Conservation (phyloP, 2,329 filamentous ascomycete genomes). For the Ophiocordyceps robertsii region DNA sequence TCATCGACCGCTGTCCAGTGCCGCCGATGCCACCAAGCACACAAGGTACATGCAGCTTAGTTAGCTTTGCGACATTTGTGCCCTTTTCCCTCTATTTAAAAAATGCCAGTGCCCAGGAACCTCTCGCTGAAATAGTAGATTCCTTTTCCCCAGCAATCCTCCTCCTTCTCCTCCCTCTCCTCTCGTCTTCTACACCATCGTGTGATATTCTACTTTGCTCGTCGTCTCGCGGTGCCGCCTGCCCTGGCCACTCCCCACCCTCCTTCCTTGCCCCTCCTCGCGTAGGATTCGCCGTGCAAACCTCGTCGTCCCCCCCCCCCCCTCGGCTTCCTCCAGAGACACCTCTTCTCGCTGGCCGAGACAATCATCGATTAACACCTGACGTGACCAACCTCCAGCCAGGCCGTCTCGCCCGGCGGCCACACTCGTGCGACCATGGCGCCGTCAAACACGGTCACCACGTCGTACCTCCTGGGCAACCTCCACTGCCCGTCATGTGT, state of each 20-base stretch:
- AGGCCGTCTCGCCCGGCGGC: not conserved
- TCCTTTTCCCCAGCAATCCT: not conserved
- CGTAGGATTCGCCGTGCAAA: too few relatives aligned
- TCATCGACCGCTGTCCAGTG: too few relatives aligned
- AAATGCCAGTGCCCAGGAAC: not conserved
- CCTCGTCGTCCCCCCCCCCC: not conserved
- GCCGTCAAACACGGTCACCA: slow-evolving; percentile 26
- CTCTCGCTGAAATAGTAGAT: not conserved
- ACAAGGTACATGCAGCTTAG: not conserved
- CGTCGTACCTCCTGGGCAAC: slow-evolving; percentile 56
- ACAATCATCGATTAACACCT: not conserved
- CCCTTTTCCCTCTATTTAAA: not conserved
- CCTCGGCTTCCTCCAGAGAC: not conserved
- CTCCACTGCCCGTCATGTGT: slow-evolving; percentile 70
- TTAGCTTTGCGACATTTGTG: not conserved
- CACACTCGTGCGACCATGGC: slow-evolving; percentile 10
- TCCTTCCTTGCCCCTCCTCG: too few relatives aligned
- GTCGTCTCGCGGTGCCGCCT: too few relatives aligned
- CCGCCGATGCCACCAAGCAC: too few relatives aligned
- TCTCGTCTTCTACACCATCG: too few relatives aligned
- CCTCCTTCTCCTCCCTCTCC: not conserved
- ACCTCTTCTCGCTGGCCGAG: not conserved
- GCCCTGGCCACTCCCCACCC: too few relatives aligned
- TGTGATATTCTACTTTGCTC: too few relatives aligned
- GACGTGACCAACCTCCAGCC: too few relatives aligned